These are phyloP conservation scores for Zarea fungicola DNA, from an alignment of 2,329 filamentous ascomycete species.

Conservation along the genomic window DNA sequence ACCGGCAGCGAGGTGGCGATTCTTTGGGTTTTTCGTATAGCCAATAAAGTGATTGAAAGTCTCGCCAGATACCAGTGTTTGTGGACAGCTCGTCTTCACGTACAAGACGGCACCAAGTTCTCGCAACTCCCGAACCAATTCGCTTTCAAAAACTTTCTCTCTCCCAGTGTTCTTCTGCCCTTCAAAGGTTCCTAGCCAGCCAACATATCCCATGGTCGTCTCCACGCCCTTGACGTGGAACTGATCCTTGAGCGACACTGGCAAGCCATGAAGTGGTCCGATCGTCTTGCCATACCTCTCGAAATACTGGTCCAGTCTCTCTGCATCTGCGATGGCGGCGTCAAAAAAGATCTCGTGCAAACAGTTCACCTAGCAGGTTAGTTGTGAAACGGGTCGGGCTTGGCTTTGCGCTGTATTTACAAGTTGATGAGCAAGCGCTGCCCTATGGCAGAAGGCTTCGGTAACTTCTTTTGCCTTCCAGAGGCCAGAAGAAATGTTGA, in stretches of 20 bases:
- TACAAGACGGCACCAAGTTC: not conserved
- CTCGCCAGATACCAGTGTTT: constrained; percentile 14
- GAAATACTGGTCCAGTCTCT: not conserved
- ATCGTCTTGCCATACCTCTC: not conserved
- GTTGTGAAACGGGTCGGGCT: too few relatives aligned
- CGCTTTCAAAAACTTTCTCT: constrained; percentile 1
- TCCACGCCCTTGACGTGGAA: not conserved
- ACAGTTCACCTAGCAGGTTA: not conserved
- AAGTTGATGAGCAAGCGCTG: constrained; percentile 3
- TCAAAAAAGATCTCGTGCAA: constrained; percentile 1
- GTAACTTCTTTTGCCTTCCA: constrained; percentile 1
- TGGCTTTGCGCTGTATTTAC: too few relatives aligned
- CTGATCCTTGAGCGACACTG: not conserved
- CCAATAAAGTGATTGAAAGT: constrained; percentile 27
- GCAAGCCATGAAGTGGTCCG: not conserved
- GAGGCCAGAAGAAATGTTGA: not conserved
- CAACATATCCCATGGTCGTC: not conserved
- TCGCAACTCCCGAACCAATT: not conserved
- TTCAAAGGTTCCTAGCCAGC: constrained; percentile 2
- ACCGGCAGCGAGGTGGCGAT: constrained; percentile 24
- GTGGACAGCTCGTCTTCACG: not conserved
- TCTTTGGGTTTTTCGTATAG: constrained; percentile 25
- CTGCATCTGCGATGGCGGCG: not conserved
- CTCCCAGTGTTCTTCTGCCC: not conserved
- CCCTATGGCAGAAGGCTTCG: constrained; percentile 2